Evolutionary conservation across 768 basidiomycete genomes (phyloP), one percentile per base, ranked within the genome.

Genomic region (Cystobasidium ongulense): DNA sequence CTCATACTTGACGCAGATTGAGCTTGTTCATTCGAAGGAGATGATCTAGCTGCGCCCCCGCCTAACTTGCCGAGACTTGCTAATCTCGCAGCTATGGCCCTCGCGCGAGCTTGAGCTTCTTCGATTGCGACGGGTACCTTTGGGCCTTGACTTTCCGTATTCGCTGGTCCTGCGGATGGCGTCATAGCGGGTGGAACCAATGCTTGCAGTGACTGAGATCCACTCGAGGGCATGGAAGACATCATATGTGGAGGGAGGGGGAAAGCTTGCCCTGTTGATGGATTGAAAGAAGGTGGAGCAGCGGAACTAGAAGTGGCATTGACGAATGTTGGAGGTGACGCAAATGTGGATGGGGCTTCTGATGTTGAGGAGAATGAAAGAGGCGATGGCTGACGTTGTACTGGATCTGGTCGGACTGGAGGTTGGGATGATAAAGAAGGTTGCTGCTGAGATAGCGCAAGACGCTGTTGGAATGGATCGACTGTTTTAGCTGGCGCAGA

Each of bases 41-140:
- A 21, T 39, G 63, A 41, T 23, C 43, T 7, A 7, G 64, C 21
- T 21, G 15, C 33, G 38, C 39, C 65, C 17, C 27, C 23, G 15
- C 63, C 63, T 1, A 41, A 43, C 33, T 67, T 46, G n/a, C 73
- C 73, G 7, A 71, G 7, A 13, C 33, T 36, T 18, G 52, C 52
- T 27, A 75, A 43, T n/a, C 63, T 39, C 13, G 75, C 75, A 18
- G 75, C 75, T 29, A 75, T 75, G 1, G 75, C 75, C 25, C 64
- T 52, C 50, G 75, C 75, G 31, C 64, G 74, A 21, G 70, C 70
- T 46, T 75, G 75, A 3, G 75, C 75, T 39, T 75, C 75, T 18
- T n/a, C 29, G 1, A 74, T 59, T 11, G 70, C 25, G 11, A 71
- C 65, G n/a, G 46, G 46, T 50, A 50, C 46, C 18, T 50, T 68